Evolutionary conservation across 352 stramenopile species (phyloP), one percentile per base, ranked within the genome.

Genomic region (Phytophthora citrophthora): DNA sequence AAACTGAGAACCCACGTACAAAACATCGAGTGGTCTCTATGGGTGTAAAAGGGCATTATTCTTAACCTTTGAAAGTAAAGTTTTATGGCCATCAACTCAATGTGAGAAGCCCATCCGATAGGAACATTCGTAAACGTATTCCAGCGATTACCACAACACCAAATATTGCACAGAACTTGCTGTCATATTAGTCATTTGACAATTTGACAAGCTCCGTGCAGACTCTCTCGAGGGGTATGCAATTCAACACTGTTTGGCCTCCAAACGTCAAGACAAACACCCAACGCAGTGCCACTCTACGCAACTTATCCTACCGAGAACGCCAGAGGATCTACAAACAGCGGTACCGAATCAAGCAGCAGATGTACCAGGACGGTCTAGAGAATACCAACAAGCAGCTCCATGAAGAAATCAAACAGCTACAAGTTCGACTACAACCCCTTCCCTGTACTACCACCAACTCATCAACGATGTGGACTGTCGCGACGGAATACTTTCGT

Each of bases 391-490:
- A 24, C 8, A 4, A 18, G 2, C 29, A 46, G 11, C 50, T 48
- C 5, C 50, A 13, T 2, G 12, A 24, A 5, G 54, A 54, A 13
- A 54, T 62, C 10, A 45, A 56, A 27, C 9, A 27, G 15, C n/a
- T 63, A 7, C 3, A 54, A 9, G 11, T 11, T 9, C 24, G 16
- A 6, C 55, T 34, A 27, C 18, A 20, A 63, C 4, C 20, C 5
- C n/a, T 9, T 55, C 24, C 34, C 38, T 12, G 29, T 8, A 9
- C 29, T 9, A 32, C 44, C 9, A 64, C 10, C 5, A 32, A 61
- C 2, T 3, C n/a, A 8, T 24, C 16, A 31, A 48, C 43, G 11
- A 56, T 55, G 12, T 64, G 56, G 46, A 32, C 36, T 5, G 45
- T 62, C 1, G 23, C 54, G 0, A 45, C 18, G 8, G 43, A 48